Conservation (phyloP, 1,284 basidiomycete genomes). For the Cryptococcus maquisensis region DNA sequence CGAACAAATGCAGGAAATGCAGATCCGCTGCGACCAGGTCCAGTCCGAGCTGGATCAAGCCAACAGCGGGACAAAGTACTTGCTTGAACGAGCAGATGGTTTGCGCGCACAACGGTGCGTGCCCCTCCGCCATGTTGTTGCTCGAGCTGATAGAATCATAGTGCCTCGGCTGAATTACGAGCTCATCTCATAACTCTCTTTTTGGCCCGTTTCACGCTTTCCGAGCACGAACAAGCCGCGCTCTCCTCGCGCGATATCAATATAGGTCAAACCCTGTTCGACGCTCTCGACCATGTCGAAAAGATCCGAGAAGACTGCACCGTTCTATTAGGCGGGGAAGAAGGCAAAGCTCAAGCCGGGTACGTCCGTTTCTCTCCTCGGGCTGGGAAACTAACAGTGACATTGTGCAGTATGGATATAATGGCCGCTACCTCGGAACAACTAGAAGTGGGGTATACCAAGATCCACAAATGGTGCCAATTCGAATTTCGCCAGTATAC, state of each 20-base stretch:
- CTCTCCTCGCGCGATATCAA: constrained; percentile 74
- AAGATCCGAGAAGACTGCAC: constrained; percentile 77
- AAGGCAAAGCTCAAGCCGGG: constrained; percentile 75
- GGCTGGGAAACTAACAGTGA: no score
- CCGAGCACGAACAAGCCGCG: constrained; percentile 64
- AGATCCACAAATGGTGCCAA: constrained; percentile 78
- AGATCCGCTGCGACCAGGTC: constrained; percentile 72
- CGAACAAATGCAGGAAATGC: constrained; percentile 71
- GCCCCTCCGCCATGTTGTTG: neutral
- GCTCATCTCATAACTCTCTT: constrained; percentile 75
- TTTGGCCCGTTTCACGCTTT: constrained; percentile 78
- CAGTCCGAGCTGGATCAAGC: constrained; percentile 71
- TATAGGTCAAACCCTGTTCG: constrained; percentile 69
- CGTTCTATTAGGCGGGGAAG: constrained; percentile 78
- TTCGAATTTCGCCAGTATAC: constrained; percentile 81
- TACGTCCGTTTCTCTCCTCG: constrained; percentile 46
- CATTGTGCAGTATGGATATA: constrained; percentile 68
- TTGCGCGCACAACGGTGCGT: constrained; percentile 72
- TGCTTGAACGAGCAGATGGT: constrained; percentile 83
- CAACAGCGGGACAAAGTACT: constrained; percentile 69
- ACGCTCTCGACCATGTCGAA: constrained; percentile 80
- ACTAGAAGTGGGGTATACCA: constrained; percentile 84
- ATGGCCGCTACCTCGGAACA: constrained; percentile 74
- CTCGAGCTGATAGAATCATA: constrained; percentile 37
- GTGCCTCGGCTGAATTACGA: constrained; percentile 53